phyloP scores from a whole-genome alignment of 176 grass and related monocot genomes.

The Microstegium vimineum region DNA sequence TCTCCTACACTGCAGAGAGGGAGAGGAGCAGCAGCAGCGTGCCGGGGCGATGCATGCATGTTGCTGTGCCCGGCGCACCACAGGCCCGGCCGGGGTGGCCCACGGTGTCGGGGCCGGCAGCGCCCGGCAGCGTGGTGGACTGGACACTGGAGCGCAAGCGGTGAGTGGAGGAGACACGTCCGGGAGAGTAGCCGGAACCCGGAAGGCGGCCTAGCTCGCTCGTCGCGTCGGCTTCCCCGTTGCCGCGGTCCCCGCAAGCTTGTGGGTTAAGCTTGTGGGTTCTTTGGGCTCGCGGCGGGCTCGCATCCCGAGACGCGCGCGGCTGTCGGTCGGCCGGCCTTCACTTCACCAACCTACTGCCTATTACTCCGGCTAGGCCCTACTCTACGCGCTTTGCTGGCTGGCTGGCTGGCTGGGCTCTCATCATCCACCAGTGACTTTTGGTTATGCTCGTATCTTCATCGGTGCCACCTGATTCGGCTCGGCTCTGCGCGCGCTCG shows the following conservation, averaged over 20 bases:
- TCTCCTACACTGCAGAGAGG: background rate
- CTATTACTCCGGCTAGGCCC: background rate
- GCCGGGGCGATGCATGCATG: conserved; percentile 12
- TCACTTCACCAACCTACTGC: background rate
- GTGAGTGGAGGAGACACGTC: conserved; percentile 12
- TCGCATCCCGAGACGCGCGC: conserved; percentile 35
- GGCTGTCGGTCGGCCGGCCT: conserved; percentile 37
- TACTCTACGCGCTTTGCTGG: background rate
- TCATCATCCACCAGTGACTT: no score
- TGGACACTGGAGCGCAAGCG: background rate
- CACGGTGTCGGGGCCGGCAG: conserved; percentile 20
- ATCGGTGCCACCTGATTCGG: no score
- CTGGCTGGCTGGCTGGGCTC: background rate
- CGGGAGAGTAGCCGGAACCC: background rate
- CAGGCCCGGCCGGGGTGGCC: background rate
- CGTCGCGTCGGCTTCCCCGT: background rate
- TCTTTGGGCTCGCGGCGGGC: background rate
- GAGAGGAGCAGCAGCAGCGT: background rate
- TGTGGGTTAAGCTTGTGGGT: no score
- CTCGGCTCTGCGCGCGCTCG: background rate
- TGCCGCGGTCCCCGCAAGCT: background rate
- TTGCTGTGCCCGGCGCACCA: background rate
- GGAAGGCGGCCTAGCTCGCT: background rate
- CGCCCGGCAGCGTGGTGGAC: background rate
- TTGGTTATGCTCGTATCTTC: no score